Evolutionary conservation across 2,329 filamentous ascomycete species (phyloP).

Genomic region (Trichoderma brevicompactum): DNA sequence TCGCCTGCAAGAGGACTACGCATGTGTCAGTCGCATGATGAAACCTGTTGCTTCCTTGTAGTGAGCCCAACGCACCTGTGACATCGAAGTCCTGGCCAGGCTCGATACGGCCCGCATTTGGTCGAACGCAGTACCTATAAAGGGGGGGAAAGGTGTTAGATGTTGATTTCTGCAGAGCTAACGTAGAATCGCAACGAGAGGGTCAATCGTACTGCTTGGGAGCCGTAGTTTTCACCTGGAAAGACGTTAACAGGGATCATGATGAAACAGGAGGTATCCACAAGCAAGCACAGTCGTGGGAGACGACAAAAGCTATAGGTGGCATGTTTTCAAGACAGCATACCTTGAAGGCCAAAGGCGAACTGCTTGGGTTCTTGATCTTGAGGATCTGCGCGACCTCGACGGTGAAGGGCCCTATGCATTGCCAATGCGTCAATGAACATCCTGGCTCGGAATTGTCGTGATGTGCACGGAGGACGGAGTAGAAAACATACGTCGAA

Average conservation of each 20-base stretch:
- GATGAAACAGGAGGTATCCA: constrained; percentile 26
- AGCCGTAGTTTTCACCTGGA: constrained; percentile 95
- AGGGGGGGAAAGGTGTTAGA: neutral
- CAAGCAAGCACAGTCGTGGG: neutral
- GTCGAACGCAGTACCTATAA: constrained; percentile 89
- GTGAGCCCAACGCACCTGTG: constrained; percentile 66
- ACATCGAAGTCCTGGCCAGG: constrained; percentile 89
- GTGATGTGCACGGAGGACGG: constrained; percentile 25
- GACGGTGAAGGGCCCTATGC: constrained; percentile 66
- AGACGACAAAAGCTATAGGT: constrained; percentile 9
- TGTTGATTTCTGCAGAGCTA: neutral
- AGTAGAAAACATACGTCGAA: constrained; percentile 73
- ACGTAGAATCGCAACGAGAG: constrained; percentile 10
- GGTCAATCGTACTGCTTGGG: constrained; percentile 85
- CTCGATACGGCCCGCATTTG: constrained; percentile 95
- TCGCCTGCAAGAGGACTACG: constrained; percentile 89
- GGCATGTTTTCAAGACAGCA: constrained; percentile 30
- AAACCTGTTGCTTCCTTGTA: constrained; percentile 3
- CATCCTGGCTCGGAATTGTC: constrained; percentile 10
- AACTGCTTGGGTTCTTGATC: constrained; percentile 66
- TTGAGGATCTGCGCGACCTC: constrained; percentile 68
- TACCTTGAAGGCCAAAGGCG: constrained; percentile 73
- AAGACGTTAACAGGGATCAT: constrained; percentile 30
- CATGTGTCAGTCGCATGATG: constrained; percentile 33
- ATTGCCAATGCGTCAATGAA: constrained; percentile 30